Conservation (phyloP, 2,329 filamentous ascomycete genomes). For the Sarocladium brachiariae region DNA sequence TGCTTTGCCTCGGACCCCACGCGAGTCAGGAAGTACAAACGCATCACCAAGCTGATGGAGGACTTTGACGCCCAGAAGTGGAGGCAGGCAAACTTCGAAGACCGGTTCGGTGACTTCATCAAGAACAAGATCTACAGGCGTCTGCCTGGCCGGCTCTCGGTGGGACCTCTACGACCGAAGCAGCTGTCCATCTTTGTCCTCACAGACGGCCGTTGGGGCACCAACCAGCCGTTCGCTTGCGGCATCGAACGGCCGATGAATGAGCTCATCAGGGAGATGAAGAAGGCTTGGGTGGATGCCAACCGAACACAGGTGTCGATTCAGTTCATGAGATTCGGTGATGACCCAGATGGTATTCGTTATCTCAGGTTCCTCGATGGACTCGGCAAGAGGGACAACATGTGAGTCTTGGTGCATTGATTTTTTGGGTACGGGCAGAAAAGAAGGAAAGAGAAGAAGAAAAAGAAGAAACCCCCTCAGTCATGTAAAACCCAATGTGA, state of each 20-base stretch:
- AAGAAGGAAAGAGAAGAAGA: too few relatives aligned
- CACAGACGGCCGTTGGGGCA: conserved; percentile 13
- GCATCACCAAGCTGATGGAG: not conserved
- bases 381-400: not conserved
- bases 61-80: conserved; percentile 5
- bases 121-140: conserved; percentile 9
- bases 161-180: not conserved
- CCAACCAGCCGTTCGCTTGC: not conserved
- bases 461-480: too few relatives aligned
- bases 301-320: conserved; percentile 11
- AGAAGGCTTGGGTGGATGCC: not conserved
- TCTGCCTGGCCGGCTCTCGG: not conserved
- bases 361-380: conserved; percentile 10
- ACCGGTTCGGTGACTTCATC: conserved; percentile 11
- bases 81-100: conserved; percentile 11
- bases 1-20: conserved; percentile 10
- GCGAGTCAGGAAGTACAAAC: not conserved
- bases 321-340: conserved; percentile 13
- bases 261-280: conserved; percentile 10
- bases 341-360: conserved; percentile 10
- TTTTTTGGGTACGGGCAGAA: too few relatives aligned
- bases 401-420: conserved; percentile 12
- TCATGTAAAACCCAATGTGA: too few relatives aligned
- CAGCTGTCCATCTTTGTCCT: conserved; percentile 11
- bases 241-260: conserved; percentile 11